Percentiles rank a stretch among this genome's conserved stretches.
phyloP scores from a whole-genome alignment of 306 rosid genomes.

The Dalbergia cochinchinensis region DNA sequence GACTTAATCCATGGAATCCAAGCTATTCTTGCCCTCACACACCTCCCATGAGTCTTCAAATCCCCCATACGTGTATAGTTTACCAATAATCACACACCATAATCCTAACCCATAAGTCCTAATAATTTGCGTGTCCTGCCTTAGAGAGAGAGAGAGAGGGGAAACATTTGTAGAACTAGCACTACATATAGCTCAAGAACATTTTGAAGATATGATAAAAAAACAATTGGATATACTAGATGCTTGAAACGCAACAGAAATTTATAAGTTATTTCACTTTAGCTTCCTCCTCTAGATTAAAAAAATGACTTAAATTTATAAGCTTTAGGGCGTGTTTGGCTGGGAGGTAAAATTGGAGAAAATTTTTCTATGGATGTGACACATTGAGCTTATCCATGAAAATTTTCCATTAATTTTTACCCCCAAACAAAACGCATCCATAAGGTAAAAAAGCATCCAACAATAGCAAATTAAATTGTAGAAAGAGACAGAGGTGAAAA shows the following conservation, averaged over 20 bases:
- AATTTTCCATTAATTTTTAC: too few relatives aligned
- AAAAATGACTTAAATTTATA: slow-evolving; percentile 23
- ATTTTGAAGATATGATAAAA: neutral
- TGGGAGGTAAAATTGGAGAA: too few relatives aligned
- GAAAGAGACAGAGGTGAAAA: slow-evolving; percentile 8
- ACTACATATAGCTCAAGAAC: neutral
- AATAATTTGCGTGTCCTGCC: neutral
- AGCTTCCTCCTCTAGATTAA: neutral
- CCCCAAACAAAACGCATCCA: too few relatives aligned
- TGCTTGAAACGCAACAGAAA: neutral
- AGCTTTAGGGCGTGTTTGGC: neutral
- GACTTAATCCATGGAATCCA: neutral
- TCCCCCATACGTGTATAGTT: neutral
- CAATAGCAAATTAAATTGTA: neutral
- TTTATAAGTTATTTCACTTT: slow-evolving; percentile 10
- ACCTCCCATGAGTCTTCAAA: neutral
- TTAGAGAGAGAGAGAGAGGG: slow-evolving; percentile 6
- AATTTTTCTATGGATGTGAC: too few relatives aligned
- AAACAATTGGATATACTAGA: slow-evolving; percentile 3
- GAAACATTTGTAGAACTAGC: slow-evolving; percentile 1
- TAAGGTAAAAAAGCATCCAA: neutral
- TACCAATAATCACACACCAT: neutral
- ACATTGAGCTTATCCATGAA: too few relatives aligned
- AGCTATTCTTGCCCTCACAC: neutral
- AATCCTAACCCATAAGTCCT: neutral